Conservation (phyloP, 345 rosid genomes). For the Sisymbrium irio region DNA sequence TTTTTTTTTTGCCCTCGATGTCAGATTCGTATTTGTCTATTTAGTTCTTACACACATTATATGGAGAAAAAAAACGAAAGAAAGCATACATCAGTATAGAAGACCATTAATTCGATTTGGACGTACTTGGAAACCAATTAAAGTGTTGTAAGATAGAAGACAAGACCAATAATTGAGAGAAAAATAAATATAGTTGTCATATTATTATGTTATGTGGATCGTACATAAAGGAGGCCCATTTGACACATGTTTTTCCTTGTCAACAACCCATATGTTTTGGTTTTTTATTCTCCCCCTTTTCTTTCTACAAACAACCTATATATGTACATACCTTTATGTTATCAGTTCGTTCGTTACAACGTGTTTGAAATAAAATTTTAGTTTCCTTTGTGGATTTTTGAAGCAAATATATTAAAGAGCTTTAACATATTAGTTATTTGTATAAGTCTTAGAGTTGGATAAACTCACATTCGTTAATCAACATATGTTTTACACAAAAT, state of each 20-base stretch:
- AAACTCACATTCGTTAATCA: background rate
- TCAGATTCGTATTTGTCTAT: background rate
- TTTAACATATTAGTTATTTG: no score
- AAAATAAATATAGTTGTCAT: background rate
- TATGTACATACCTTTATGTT: background rate
- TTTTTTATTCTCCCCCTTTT: background rate
- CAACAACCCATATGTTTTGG: conserved; percentile 17
- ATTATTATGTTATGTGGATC: conserved; percentile 21
- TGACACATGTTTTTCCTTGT: conserved; percentile 7
- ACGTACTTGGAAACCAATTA: conserved; percentile 19
- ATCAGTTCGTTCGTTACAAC: background rate
- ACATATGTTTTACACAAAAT: background rate
- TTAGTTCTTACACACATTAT: background rate
- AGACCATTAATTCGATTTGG: conserved; percentile 22
- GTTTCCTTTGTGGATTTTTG: no score
- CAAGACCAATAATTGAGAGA: conserved; percentile 36
- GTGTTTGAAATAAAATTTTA: background rate
- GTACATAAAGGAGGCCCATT: conserved; percentile 21
- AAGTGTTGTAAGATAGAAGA: conserved; percentile 30
- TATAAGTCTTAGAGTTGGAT: background rate
- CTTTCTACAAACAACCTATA: background rate
- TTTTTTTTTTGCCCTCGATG: background rate
- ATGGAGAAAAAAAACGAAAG: background rate
- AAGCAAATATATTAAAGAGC: background rate
- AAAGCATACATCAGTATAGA: background rate